Evolutionary conservation across 2,329 filamentous ascomycete species (phyloP).

Genomic region (Colletotrichum truncatum): DNA sequence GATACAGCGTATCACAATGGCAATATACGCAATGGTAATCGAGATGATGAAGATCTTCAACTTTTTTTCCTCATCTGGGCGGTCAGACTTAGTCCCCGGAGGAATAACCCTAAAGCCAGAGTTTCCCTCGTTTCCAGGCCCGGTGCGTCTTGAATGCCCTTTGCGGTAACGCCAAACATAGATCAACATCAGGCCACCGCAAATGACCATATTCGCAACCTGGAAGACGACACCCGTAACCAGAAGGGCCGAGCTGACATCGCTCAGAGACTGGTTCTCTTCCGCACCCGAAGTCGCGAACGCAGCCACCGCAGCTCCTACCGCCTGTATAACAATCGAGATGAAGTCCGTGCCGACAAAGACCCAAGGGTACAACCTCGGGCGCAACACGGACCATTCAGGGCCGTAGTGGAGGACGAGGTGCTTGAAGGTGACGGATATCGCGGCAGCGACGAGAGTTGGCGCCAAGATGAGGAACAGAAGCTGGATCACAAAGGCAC

Average conservation of each 20-base stretch:
- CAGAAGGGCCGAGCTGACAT: neutral
- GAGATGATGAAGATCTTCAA: neutral
- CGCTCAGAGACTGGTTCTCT: neutral
- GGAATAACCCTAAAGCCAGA: too few relatives aligned
- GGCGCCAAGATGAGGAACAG: conserved; percentile 23
- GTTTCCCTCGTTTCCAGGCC: too few relatives aligned
- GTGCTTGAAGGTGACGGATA: conserved; percentile 26
- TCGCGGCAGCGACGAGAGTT: conserved; percentile 26
- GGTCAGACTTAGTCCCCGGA: too few relatives aligned
- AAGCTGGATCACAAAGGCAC: conserved; percentile 12
- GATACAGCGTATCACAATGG: neutral
- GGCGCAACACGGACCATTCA: neutral
- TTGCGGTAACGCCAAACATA: neutral
- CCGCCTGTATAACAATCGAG: conserved; percentile 64
- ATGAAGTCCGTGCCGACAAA: conserved; percentile 67
- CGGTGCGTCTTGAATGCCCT: too few relatives aligned
- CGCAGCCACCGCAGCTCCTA: conserved; percentile 59
- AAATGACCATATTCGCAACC: neutral
- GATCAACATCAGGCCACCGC: neutral
- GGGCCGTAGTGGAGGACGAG: conserved; percentile 11
- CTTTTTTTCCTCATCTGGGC: too few relatives aligned
- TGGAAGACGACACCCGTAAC: neutral
- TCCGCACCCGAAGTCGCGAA: too few relatives aligned
- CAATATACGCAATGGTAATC: neutral
- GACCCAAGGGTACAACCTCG: conserved; percentile 58